Base-by-base conservation (phyloP, 179 eudicot species). In the Beta macrorhiza region DNA sequence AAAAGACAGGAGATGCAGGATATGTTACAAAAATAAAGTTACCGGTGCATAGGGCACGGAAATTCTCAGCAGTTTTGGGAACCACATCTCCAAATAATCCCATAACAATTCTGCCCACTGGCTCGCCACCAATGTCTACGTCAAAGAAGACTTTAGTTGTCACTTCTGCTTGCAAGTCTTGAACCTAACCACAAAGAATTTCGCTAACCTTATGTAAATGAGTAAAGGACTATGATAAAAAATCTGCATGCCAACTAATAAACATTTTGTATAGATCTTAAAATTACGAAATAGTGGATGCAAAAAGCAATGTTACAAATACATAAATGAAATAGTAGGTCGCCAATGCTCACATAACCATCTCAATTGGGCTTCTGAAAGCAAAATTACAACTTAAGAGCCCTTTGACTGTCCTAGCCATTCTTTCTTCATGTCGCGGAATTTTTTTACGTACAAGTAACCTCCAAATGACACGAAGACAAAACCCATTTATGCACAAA, bases 31-130 rank as follows among this genome's bases (percentile, higher is more conserved):
- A 70, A 72, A 51, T 25, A 22, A 15, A 55, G 22, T 55, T 29
- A 74, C 78, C 78, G 68, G 89, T 89, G 84, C 91, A 89, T 53
- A 89, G 83, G 53, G 83, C 85, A 12, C 90, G 87, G 45, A 89
- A 89, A 72, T 89, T 89, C 75, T 89, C 91, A 22, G 80, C 91
- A 78, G 91, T 89, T 82, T 76, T 80, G 7, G 90, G 90, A 69
- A 84, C 90, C 53, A 68, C 87, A 32, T 87, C 90, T 22, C 91
- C 91, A 79, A 78, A 87, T 62, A 89, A 81, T 68, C 91, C 91
- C 25, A 89, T 79, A 42, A 87, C 88, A 82, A 89, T 87, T 75
- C 88, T 80, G 5, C 90, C 91, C 37, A 58, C 74, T 58, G 82
- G 83, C 72, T 89, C 86, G 59, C 88, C 88, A 11, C 90, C 91